A percentile compares a stretch with the other conserved stretches of the same genome.
Conservation (phyloP, 495 filamentous ascomycete genomes). For the Talaromyces liani region DNA sequence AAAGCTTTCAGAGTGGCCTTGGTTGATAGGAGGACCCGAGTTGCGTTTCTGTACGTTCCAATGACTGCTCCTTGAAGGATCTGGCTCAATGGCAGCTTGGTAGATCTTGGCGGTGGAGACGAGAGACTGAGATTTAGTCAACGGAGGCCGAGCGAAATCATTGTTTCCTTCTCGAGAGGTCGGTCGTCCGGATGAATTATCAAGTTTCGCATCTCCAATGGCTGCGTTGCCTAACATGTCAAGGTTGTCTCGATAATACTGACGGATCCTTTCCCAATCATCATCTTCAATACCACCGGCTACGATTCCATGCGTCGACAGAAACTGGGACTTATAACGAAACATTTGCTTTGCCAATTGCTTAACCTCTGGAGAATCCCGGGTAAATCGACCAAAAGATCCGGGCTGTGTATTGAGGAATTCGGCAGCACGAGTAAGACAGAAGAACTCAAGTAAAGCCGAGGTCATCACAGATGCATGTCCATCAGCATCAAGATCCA, state of each 20-base stretch:
- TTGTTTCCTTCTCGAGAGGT: slow-evolving; percentile 12
- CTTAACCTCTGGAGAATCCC: slow-evolving; percentile 36
- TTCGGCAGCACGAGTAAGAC: slow-evolving; percentile 36
- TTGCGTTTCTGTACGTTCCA: slow-evolving; percentile 15
- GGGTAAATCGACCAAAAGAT: slow-evolving; percentile 25
- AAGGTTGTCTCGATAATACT: slow-evolving; percentile 37
- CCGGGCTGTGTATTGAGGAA: slow-evolving; percentile 34
- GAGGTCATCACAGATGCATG: slow-evolving; percentile 39
- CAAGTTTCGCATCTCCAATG: slow-evolving; percentile 28
- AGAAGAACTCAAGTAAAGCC: slow-evolving; percentile 38
- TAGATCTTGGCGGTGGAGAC: neutral
- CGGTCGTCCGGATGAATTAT: slow-evolving; percentile 11
- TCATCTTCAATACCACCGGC: slow-evolving; percentile 32
- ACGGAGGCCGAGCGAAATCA: neutral
- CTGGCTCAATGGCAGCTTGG: neutral
- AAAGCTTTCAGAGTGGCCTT: slow-evolving; percentile 10
- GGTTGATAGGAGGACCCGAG: slow-evolving; percentile 13
- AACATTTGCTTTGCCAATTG: slow-evolving; percentile 36
- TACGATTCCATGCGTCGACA: slow-evolving; percentile 34
- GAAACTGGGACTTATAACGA: slow-evolving; percentile 31
- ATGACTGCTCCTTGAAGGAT: neutral
- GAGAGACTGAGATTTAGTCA: neutral
- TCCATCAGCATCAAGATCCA: slow-evolving; percentile 23
- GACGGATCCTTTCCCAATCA: slow-evolving; percentile 25
- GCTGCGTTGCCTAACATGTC: slow-evolving; percentile 32